Base-by-base conservation (phyloP, 768 basidiomycete genomes). In the Tubosaeta sp. region DNA sequence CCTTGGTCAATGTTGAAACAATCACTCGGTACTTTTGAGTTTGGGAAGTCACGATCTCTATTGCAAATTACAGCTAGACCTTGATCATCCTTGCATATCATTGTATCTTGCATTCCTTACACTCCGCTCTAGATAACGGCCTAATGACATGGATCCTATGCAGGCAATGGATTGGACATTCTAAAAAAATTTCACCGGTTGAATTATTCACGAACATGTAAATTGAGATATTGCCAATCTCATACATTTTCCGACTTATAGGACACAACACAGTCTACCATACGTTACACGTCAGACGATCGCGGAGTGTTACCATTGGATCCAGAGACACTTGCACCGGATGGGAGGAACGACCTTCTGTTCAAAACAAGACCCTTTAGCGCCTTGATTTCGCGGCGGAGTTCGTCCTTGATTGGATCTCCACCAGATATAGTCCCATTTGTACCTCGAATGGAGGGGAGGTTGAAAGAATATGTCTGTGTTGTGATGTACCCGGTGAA, bases 291-390 rank as follows among this genome's bases (percentile, higher is more conserved):
- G 1, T 46, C 34, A 24, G 46, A 51, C 1, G 54, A n/a, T 35
- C 24, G 40, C 24, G 35, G 32, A 38, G 52, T 29, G 8, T 54
- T 57, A 24, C 39, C 43, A 2, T 46, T 21, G n/a, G 44, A 31
- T 32, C 59, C 57, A 30, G 46, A 46, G 46, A 31, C 38, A 35
- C 53, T 46, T 1, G 38, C 14, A 3, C 22, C 34, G 4, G 40
- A 39, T 24, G 59, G 53, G 10, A 58, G 42, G 46, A 60, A 63
- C 13, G 72, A 75, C 56, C 60, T 81, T 82, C 89, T 73, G 63
- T 87, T 91, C 39, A 91, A 71, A 42, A 87, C 86, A 19, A 90
- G 75, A 9, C 88, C 87, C 60, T 90, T 91, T 59, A 91, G 67
- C 12, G 86, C 83, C 49, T 86, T 74, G 40, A 91, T 85, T 62